Evolutionary conservation across 257 asterid genomes (phyloP).

Genomic region (Solanum clarkiae): DNA sequence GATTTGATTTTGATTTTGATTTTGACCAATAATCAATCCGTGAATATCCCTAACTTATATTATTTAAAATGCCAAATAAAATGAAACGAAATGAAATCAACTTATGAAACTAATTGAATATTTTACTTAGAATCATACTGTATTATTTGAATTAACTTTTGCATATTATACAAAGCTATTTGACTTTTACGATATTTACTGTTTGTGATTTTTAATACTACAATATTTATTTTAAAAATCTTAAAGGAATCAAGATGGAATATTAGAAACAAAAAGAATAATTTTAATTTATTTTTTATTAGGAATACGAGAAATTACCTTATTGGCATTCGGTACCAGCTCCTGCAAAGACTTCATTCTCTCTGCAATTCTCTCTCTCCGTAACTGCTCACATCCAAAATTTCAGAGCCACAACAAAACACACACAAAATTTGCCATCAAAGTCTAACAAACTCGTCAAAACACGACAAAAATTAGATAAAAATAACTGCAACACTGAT

Average conservation of each 20-base stretch:
- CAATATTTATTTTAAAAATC: background rate
- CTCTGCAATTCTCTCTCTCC: constrained; percentile 99
- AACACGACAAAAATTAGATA: background rate
- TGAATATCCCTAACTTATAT: too few species aligned
- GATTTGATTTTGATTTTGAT: too few species aligned
- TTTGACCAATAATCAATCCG: too few species aligned
- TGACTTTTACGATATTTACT: background rate
- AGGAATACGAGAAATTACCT: constrained; percentile 29
- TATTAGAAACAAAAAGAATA: background rate
- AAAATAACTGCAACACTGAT: background rate
- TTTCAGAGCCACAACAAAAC: constrained; percentile 8
- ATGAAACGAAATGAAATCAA: too few species aligned
- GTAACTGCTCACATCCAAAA: constrained; percentile 43
- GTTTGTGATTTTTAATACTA: background rate
- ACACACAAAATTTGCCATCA: constrained; percentile 9
- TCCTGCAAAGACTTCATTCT: constrained; percentile 91
- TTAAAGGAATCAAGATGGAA: background rate
- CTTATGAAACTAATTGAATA: too few species aligned
- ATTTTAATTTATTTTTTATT: background rate
- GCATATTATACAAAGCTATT: background rate
- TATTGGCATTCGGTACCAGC: constrained; percentile 88
- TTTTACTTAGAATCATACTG: too few species aligned
- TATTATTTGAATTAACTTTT: too few species aligned
- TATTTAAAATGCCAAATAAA: too few species aligned
- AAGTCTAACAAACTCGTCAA: background rate